Percentiles rank a stretch among this genome's conserved stretches.
phyloP scores from a whole-genome alignment of 768 basidiomycete species.

The Terana coerulea region DNA sequence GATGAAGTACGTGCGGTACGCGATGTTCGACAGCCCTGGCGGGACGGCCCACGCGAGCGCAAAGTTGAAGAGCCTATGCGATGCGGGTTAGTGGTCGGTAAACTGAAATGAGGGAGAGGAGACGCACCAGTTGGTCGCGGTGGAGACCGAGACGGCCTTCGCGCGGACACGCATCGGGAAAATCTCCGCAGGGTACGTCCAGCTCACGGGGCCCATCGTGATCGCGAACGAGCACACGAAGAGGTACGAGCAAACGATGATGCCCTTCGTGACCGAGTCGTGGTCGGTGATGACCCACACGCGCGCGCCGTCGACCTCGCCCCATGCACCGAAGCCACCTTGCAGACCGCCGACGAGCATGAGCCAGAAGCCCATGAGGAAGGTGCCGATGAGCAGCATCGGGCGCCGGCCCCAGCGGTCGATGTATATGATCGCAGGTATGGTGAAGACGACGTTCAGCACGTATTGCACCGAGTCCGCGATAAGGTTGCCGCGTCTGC shows the following conservation, averaged over 20 bases:
- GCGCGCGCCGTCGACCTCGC: constrained; percentile 33
- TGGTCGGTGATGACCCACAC: constrained; percentile 63
- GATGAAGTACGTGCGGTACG: constrained; percentile 75
- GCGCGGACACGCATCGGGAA: constrained; percentile 66
- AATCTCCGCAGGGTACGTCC: constrained; percentile 67
- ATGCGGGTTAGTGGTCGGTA: constrained; percentile 39
- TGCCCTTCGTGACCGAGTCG: constrained; percentile 53
- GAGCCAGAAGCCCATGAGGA: constrained; percentile 74
- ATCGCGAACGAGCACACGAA: constrained; percentile 74
- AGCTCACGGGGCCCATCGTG: constrained; percentile 64
- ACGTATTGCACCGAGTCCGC: constrained; percentile 64
- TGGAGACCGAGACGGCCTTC: constrained; percentile 48
- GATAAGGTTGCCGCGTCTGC: constrained; percentile 69
- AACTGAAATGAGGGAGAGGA: constrained; percentile 14
- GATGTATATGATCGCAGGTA: constrained; percentile 57
- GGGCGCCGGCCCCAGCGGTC: constrained; percentile 80
- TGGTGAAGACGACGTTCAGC: constrained; percentile 37
- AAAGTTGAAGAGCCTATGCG: constrained; percentile 70
- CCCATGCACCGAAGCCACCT: constrained; percentile 64
- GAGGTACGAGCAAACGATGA: constrained; percentile 76
- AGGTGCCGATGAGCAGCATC: constrained; percentile 61
- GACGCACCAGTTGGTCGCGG: constrained; percentile 27
- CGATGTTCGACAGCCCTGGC: constrained; percentile 61
- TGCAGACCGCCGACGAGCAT: constrained; percentile 77
- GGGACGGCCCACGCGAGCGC: constrained; percentile 75